Base-by-base conservation (phyloP, 371 early-diverging fungal genomes). In the Mortierella sp. region DNA sequence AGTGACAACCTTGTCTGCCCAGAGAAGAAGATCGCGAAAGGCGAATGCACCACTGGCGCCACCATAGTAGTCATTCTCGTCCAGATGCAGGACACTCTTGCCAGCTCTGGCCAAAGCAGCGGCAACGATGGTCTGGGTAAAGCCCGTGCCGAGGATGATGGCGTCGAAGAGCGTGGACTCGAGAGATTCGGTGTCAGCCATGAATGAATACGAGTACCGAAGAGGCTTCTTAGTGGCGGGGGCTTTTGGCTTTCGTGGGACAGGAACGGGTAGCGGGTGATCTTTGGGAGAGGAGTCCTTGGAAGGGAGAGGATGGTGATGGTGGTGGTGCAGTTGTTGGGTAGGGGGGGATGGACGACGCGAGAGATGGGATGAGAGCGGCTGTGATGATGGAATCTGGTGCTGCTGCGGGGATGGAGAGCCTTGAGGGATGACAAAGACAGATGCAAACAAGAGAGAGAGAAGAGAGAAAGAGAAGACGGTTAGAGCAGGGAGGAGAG, bases 11-110 rank as follows among this genome's bases (percentile, higher is more conserved):
- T 59, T 60, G 48, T 81, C 66, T 1, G 72, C 55, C 88, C 89
- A 91, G 14, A 73, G 67, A 44, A 90, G 60, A 14, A 93, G 75
- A 18, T 83, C 86, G 19, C 81, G 74, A 28, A 92, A 82, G 1
- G 84, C 83, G 59, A 94, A 89, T 1, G 91, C 88, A 1, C 91
- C 88, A 80, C 87, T 87, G 59, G 88, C 89, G 12, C 93, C 92
- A 26, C 99, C 99, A 83, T 99, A 99, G 64, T 88, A 88, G 23
- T 84, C 84, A 65, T 92, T 91, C 51, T 87, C 83, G 80, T 98
- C 99, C 23, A 98, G 82, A 72, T 97, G 98, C n/a, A 98, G 89
- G 1, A 98, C 96, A 30, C 87, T 87, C 69, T 93, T 90, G n/a
- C 94, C 95, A 15, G 85, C 85, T 11, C 91, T 81, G 16, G 96